These are phyloP conservation scores for Fraxinus nigra DNA, from an alignment of 305 asterid species.

Conservation along the genomic window DNA sequence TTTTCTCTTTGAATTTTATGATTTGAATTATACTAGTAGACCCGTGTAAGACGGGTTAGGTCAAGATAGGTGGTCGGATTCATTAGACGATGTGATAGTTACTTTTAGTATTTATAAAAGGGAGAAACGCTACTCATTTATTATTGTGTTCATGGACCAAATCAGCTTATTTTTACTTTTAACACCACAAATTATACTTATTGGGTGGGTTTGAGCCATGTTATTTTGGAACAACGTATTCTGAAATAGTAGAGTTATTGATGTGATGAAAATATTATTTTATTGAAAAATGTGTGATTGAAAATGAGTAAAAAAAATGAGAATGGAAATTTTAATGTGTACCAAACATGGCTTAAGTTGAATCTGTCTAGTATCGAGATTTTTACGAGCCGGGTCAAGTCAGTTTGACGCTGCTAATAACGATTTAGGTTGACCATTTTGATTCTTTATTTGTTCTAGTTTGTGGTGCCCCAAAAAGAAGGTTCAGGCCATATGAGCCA, in stretches of 20 bases:
- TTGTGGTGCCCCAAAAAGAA: constrained; percentile 90
- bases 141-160: neutral
- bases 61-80: neutral
- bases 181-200: neutral
- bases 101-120: too few species aligned
- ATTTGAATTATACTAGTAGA: neutral
- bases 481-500: constrained; percentile 65
- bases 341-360: too few species aligned
- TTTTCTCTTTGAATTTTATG: neutral
- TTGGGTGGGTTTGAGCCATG: too few species aligned
- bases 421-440: neutral
- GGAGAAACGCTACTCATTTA: neutral
- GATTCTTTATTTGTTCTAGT: constrained; percentile 36
- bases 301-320: too few species aligned
- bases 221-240: too few species aligned
- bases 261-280: too few species aligned
- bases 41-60: neutral
- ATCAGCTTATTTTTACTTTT: neutral
- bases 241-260: too few species aligned
- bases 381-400: too few species aligned
- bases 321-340: too few species aligned
- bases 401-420: too few species aligned
- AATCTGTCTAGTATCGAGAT: neutral
- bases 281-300: too few species aligned
- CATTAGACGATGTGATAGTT: neutral